Percentiles rank a stretch among this genome's conserved stretches.
Evolutionary conservation across 2,329 filamentous ascomycete species (phyloP).

Genomic region (Cladobotryum protrusum): DNA sequence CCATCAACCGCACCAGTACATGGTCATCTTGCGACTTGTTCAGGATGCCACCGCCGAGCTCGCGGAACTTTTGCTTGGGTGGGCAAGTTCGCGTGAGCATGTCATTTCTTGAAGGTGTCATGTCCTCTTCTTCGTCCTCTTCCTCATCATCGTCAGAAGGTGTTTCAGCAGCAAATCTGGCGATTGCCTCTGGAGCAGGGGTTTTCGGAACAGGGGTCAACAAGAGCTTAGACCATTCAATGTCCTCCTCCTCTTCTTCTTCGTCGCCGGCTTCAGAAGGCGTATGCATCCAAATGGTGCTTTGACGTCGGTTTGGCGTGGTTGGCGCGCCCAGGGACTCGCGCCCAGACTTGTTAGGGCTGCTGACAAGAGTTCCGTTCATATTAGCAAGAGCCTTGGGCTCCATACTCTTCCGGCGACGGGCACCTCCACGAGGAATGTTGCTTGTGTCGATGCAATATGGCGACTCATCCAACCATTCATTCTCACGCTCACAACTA

Average conservation of each 20-base stretch:
- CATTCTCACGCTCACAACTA: constrained; percentile 69
- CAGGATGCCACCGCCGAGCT: constrained; percentile 41
- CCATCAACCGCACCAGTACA: constrained; percentile 58
- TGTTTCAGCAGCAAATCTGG: constrained; percentile 45
- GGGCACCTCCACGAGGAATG: constrained; percentile 62
- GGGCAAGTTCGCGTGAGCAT: constrained; percentile 50
- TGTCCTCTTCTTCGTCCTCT: constrained; percentile 18
- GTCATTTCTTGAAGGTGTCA: constrained; percentile 28
- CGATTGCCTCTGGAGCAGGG: constrained; percentile 49
- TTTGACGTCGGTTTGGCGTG: constrained; percentile 49
- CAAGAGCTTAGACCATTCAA: constrained; percentile 37
- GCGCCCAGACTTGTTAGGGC: constrained; percentile 27
- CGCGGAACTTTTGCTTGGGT: constrained; percentile 37
- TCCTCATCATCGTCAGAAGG: constrained; percentile 32
- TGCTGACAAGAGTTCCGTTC: constrained; percentile 56
- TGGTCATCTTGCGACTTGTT: constrained; percentile 47
- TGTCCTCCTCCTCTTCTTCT: constrained; percentile 32
- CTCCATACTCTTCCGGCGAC: constrained; percentile 76
- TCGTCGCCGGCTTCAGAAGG: constrained; percentile 41
- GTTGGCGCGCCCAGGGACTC: constrained; percentile 29
- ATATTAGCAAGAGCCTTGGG: constrained; percentile 62
- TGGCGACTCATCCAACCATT: constrained; percentile 67
- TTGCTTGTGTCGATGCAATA: constrained; percentile 64
- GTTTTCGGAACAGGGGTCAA: constrained; percentile 54
- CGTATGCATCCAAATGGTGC: constrained; percentile 49